Evolutionary conservation across 164 flowering plant genomes (phyloP), one percentile per base, ranked within the genome.

Genomic region (Warburgia ugandensis): DNA sequence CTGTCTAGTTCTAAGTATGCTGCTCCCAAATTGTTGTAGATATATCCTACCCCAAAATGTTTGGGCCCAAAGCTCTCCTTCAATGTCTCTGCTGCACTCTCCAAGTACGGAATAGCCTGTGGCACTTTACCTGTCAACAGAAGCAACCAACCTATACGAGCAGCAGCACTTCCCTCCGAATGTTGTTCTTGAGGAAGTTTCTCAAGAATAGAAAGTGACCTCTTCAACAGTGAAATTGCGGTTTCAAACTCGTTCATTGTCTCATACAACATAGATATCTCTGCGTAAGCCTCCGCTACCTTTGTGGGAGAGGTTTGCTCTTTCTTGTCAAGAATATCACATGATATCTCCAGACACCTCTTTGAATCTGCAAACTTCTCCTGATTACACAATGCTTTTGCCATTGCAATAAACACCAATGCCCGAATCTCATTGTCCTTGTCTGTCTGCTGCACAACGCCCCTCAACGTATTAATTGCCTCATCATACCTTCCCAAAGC

Each of bases 31-130:
- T 91, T 91, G 68, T 83, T 85, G 62, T 85, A 87, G 16, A 91
- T 83, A 68, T 91, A 91, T 4, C 88, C 98, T 19, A 91, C 79
- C 23, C 94, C 92, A 73, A 69, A 91, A 69, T 87, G 98, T 56
- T 80, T 83, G 14, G 83, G 44, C 33, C 96, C 98, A 69, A 87
- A 91, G 68, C 96, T 71, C 67, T 83, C 95, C 64, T 68, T 81
- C 67, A 87, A 57, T 36, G 68, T 83, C 52, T 87, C 90, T 0
- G 75, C 95, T 19, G 88, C 98, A 69, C 72, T 78, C 74, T 91
- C 98, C 80, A 91, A 66, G 61, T 75, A 84, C 13, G 94, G 85
- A 56, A 91, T 73, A 27, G 96, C 87, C 65, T 83, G 73, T 11
- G 68, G 55, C 37, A 87, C 98, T 63, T 80, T 78, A 30, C 95